Evolutionary conservation across 768 basidiomycete species (phyloP).

Genomic region (Russula abietina): DNA sequence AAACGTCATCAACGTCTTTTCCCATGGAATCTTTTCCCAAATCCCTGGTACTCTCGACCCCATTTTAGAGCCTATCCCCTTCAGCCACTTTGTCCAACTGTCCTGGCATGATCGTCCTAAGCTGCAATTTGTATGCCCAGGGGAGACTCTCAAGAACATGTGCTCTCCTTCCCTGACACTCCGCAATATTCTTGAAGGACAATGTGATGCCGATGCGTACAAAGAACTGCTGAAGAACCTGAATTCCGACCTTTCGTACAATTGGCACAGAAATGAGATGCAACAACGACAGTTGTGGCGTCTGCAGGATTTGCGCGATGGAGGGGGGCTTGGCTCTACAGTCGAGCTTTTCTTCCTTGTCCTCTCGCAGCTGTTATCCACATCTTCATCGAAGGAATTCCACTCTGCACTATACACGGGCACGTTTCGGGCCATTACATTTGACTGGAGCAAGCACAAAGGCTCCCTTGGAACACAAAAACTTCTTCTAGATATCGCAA

Average conservation of each 20-base stretch:
- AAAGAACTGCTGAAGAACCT: neutral
- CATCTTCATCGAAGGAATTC: neutral
- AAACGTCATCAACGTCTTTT: neutral
- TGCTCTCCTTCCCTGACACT: neutral
- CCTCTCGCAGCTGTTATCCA: neutral
- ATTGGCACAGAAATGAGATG: neutral
- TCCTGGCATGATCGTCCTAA: neutral
- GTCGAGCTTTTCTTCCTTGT: slow-evolving; percentile 7
- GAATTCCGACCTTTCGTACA: too few species aligned
- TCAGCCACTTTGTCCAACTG: neutral
- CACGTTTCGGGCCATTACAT: neutral
- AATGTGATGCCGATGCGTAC: neutral
- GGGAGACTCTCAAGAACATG: neutral
- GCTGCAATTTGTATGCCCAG: neutral
- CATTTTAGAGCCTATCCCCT: neutral
- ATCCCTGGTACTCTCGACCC: neutral
- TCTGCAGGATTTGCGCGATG: neutral
- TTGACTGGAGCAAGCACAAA: neutral
- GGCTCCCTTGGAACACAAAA: slow-evolving; percentile 2
- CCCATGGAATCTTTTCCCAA: neutral
- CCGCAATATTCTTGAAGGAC: neutral
- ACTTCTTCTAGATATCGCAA: neutral
- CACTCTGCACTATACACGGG: neutral
- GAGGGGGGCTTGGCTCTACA: slow-evolving; percentile 2
- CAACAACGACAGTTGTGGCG: neutral